Percentiles rank a stretch among this genome's conserved stretches.
phyloP scores from a whole-genome alignment of 2,329 filamentous ascomycete species.

The Curvularia eragrostidis region DNA sequence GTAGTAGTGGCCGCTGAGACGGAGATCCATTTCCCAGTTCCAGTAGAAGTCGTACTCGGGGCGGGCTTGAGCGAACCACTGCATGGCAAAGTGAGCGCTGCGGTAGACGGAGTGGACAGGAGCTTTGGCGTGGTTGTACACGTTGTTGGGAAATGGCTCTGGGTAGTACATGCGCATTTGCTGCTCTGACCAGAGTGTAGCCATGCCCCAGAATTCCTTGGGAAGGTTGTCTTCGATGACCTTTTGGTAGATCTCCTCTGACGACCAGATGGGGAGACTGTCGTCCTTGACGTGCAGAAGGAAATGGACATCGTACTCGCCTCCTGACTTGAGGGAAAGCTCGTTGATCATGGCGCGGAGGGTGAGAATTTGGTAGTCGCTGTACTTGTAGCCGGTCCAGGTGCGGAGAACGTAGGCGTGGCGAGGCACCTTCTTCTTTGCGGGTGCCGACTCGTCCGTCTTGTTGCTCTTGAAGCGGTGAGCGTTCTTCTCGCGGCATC shows the following conservation, averaged over 20 bases:
- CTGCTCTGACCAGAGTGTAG: conserved; percentile 90
- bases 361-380: conserved; percentile 78
- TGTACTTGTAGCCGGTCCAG: conserved; percentile 83
- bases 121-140: conserved; percentile 64
- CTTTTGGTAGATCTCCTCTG: conserved; percentile 70
- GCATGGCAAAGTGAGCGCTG: conserved; percentile 58
- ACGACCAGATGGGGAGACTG: conserved; percentile 78
- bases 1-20: conserved; percentile 82
- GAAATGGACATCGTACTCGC: conserved; percentile 85
- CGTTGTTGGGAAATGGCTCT: conserved; percentile 79
- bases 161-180: conserved; percentile 93
- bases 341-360: conserved; percentile 85
- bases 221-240: conserved; percentile 74
- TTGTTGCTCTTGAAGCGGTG: conserved; percentile 53
- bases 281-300: conserved; percentile 85
- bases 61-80: conserved; percentile 60
- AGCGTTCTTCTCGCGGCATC: conserved; percentile 59
- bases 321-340: conserved; percentile 78
- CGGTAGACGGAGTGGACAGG: conserved; percentile 92
- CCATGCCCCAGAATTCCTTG: conserved; percentile 85
- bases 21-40: conserved; percentile 91
- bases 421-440: conserved; percentile 58
- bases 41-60: conserved; percentile 66
- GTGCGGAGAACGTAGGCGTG: conserved; percentile 85
- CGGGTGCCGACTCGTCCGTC: conserved; percentile 34